Base-by-base conservation (phyloP, 2,329 filamentous ascomycete species). In the Huntiella bhutanensis region DNA sequence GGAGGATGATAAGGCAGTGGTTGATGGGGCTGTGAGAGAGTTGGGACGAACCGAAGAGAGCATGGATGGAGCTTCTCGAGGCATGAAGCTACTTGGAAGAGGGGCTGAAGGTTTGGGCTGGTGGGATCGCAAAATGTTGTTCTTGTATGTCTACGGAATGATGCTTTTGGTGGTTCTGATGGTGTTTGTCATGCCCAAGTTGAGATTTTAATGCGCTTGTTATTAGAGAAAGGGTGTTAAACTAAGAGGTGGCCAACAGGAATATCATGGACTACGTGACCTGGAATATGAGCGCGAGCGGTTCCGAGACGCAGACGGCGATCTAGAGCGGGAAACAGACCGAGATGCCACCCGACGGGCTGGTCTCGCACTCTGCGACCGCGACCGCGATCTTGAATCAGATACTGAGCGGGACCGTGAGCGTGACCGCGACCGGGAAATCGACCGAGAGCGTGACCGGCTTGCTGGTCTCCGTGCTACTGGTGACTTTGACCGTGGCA, bases 51-150 rank as follows among this genome's bases (percentile, higher is more conserved):
- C 80, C 54, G 77, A 80, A 49, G 64, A 69, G 40, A 78, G 78
- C 13, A 80, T 96, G 71, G 78, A 86, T 50, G 73, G 75, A 1
- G 85, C 87, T 3, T 75, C 76, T 45, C 73, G 75, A 52, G 68
- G 76, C 52, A 92, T 96, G 83, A 80, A 82, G 1, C 70, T 73
- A 55, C 60, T 96, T 57, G 68, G 75, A 54, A 71, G 71, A 45
- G 85, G 93, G 77, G 85, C 80, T 12, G 88, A 95, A 64, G 87
- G 86, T 3, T 79, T 80, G 58, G 86, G 86, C 0, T 92, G 82
- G 81, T 85, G 73, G 75, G 86, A 81, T 4, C 66, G 87, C 45
- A 73, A 93, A 66, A 68, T 88, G 62, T 67, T 95, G 51, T 94
- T 91, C 65, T 80, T 69, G 35, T 81, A 83, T 70, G 86, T 95